Evolutionary conservation across 2,329 filamentous ascomycete genomes (phyloP), one percentile per base, ranked within the genome.

Genomic region (Clonostachys byssicola): DNA sequence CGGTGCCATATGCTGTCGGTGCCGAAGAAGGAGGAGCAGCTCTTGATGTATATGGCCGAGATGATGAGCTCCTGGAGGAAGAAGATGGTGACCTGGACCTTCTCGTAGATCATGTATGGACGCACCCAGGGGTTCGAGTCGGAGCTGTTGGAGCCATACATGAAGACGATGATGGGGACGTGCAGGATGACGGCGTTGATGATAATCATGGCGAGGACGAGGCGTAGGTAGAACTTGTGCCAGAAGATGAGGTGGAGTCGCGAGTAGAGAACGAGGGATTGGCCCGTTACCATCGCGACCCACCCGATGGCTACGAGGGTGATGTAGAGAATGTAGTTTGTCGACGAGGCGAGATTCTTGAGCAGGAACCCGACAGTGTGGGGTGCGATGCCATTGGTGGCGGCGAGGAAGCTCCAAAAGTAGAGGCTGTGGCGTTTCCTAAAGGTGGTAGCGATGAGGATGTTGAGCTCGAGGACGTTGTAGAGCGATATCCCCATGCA

Each of bases 221-320:
- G 66, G 4, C 67, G 68, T 1, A 82, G 65, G 12, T 73, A 58
- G 4, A 61, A 59, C 10, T 70, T 44, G 67, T 78, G 73, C n/a
- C 69, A 70, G 4, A 78, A 65, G 16, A 84, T 69, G 5, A 84
- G 67, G 55, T 83, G 77, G 1, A 84, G 70, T 5, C 80, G 72
- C 4, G 78, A 83, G 64, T 80, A 84, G 3, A 84, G 65, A 2
- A 84, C 80, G 12, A 82, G 53, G 0, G 74, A 73, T 56, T 81
- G 77, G 0, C 79, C 80, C 6, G 78, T 80, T 1, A 83, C 72
- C 76, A 83, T 81, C 4, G 47, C 47, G n/a, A 49, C 49, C 56
- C 56, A 58, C 9, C 51, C 51, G 9, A 52, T 34, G 34, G 43
- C 39, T 38, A 49, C 39, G 5, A 49, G 7, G 17, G 47, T 49